Evolutionary conservation across 805 yeast species (phyloP).

Genomic region (Middelhovenomyces tepae): DNA sequence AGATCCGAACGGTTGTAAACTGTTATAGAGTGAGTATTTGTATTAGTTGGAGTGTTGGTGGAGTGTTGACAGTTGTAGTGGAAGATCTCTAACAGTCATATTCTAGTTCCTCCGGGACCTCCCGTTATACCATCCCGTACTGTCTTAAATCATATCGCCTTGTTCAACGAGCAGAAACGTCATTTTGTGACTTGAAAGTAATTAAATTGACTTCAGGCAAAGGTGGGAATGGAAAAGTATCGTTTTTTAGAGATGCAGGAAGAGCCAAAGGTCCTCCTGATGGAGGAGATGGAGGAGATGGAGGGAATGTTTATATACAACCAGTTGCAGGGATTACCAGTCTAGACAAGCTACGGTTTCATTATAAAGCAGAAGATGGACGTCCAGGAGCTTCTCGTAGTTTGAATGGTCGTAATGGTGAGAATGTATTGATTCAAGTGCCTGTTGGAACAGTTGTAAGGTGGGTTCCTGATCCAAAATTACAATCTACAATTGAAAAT

Average conservation of each 20-base stretch:
- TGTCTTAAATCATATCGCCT: no score
- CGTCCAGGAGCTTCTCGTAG: slow-evolving; percentile 63
- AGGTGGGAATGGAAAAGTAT: slow-evolving; percentile 84
- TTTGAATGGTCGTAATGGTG: slow-evolving; percentile 79
- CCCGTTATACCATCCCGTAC: no score
- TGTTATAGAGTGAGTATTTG: no score
- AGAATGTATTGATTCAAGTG: slow-evolving; percentile 69
- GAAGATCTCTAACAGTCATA: no score
- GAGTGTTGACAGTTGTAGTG: no score
- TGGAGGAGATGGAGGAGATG: slow-evolving; percentile 98
- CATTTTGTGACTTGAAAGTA: slow-evolving; percentile 57
- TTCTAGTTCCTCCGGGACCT: no score
- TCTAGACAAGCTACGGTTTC: slow-evolving; percentile 56
- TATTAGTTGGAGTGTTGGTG: no score
- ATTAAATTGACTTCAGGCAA: slow-evolving; percentile 63
- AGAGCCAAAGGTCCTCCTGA: slow-evolving; percentile 88
- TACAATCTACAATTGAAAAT: slow-evolving; percentile 15
- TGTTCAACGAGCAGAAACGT: slow-evolving; percentile 10
- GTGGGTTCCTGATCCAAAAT: slow-evolving; percentile 71
- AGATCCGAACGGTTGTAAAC: no score
- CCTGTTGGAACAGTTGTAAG: slow-evolving; percentile 85
- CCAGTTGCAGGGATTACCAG: slow-evolving; percentile 68
- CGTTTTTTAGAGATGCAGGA: slow-evolving; percentile 82
- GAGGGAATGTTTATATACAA: slow-evolving; percentile 79
- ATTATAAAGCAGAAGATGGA: slow-evolving; percentile 69